Evolutionary conservation across 805 yeast species (phyloP).

Genomic region (Hanseniaspora mollemarum): DNA sequence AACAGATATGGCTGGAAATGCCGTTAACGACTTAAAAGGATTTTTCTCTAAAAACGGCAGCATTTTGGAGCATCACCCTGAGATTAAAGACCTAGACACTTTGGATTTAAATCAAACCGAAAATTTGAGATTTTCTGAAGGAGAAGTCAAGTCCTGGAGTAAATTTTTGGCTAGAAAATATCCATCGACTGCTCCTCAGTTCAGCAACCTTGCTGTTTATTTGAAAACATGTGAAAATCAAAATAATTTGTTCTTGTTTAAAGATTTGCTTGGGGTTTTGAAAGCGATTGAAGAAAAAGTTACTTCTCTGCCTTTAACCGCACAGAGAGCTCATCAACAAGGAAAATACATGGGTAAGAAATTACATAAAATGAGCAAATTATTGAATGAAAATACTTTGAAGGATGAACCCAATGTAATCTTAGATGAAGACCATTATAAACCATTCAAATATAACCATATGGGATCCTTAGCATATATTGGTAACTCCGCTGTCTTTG

Average conservation of each 20-base stretch:
- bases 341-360: conserved; percentile 56
- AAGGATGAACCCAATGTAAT: conserved; percentile 8
- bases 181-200: conserved; percentile 49
- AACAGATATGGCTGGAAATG: conserved; percentile 46
- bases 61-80: conserved; percentile 39
- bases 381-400: conserved; percentile 23
- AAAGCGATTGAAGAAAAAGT: conserved; percentile 49
- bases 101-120: neutral
- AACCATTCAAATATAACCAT: conserved; percentile 53
- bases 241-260: conserved; percentile 41
- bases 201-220: conserved; percentile 39
- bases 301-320: conserved; percentile 61
- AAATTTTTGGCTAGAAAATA: conserved; percentile 39
- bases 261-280: conserved; percentile 41
- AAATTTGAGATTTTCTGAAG: conserved; percentile 36
- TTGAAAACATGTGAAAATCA: conserved; percentile 43
- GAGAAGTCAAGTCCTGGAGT: conserved; percentile 41
- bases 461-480: conserved; percentile 58
- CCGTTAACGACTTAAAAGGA: conserved; percentile 38
- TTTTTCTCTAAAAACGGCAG: conserved; percentile 19
- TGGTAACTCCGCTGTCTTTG: conserved; percentile 62
- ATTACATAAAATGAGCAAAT: conserved; percentile 41
- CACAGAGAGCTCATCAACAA: conserved; percentile 63
- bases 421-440: conserved; percentile 39
- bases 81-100: conserved; percentile 30